These are phyloP conservation scores for Tylopilus sp. DNA, from an alignment of 768 basidiomycete species.

Conservation along the genomic window DNA sequence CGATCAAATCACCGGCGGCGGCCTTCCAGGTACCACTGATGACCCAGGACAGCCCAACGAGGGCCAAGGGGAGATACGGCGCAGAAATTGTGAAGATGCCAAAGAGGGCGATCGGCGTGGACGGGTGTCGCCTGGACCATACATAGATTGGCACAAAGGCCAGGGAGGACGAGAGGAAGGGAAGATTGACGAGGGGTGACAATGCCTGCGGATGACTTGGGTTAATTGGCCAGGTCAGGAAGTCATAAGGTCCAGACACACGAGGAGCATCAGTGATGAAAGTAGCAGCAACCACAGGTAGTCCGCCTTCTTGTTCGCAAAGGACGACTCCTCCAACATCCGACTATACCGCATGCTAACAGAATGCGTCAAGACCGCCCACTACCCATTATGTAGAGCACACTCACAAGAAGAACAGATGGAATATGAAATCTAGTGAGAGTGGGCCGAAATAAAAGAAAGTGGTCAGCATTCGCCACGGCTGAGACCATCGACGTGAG, in stretches of 20 bases:
- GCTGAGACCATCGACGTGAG: constrained; percentile 40
- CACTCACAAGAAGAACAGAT: constrained; percentile 96
- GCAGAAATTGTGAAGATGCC: constrained; percentile 93
- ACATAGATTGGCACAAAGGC: constrained; percentile 96
- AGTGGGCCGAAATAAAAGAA: constrained; percentile 97
- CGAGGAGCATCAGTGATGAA: constrained; percentile 82
- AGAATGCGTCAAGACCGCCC: not conserved
- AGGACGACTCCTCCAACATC: constrained; percentile 96
- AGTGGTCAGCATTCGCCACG: constrained; percentile 85
- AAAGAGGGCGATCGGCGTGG: constrained; percentile 93
- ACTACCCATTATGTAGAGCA: not conserved
- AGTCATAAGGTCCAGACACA: constrained; percentile 33
- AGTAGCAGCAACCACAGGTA: constrained; percentile 93
- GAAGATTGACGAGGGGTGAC: constrained; percentile 86
- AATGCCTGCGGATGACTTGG: constrained; percentile 50
- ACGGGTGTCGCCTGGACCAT: constrained; percentile 93
- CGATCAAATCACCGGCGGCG: constrained; percentile 76
- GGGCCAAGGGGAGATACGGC: constrained; percentile 89
- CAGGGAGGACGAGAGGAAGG: constrained; percentile 89
- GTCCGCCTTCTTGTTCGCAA: constrained; percentile 86
- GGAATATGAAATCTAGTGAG: constrained; percentile 92
- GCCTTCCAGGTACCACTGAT: constrained; percentile 82
- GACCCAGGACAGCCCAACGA: constrained; percentile 84
- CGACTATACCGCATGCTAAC: constrained; percentile 94
- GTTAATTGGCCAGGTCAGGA: not conserved